A percentile compares a stretch with the other conserved stretches of the same genome.
Evolutionary conservation across 495 filamentous ascomycete species (phyloP).

Genomic region (Parathielavia hyrcaniae): DNA sequence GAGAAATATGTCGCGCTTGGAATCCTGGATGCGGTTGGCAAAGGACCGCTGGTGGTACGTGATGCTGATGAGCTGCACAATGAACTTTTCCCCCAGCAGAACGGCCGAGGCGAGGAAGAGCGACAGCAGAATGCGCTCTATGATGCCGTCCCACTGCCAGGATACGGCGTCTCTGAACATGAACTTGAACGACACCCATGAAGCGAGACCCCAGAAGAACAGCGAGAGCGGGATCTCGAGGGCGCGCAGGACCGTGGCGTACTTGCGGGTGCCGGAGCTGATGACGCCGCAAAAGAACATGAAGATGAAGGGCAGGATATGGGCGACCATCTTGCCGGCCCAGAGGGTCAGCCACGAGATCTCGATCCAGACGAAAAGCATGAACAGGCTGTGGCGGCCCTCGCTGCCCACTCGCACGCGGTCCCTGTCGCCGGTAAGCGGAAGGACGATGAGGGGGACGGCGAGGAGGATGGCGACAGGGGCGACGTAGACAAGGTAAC

Average conservation of each 20-base stretch:
- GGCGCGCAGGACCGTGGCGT: constrained; percentile 70
- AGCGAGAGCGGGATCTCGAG: constrained; percentile 81
- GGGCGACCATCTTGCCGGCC: constrained; percentile 76
- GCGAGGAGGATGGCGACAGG: constrained; percentile 72
- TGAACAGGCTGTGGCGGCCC: constrained; percentile 51
- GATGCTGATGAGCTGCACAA: constrained; percentile 90
- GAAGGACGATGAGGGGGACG: constrained; percentile 68
- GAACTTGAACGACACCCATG: constrained; percentile 72
- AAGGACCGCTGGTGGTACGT: constrained; percentile 94
- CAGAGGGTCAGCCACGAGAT: constrained; percentile 85
- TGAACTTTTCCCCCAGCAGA: constrained; percentile 69
- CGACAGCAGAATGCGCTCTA: constrained; percentile 70
- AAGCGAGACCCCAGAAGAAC: constrained; percentile 79
- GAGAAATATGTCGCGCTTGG: constrained; percentile 75
- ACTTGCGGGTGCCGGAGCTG: constrained; percentile 86
- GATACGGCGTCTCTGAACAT: constrained; percentile 39
- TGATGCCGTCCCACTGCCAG: constrained; percentile 39
- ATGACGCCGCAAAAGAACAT: constrained; percentile 85
- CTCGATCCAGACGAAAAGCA: constrained; percentile 89
- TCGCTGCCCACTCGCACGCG: constrained; percentile 40
- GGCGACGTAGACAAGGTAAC: constrained; percentile 83
- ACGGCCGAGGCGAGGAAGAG: constrained; percentile 70
- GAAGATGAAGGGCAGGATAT: constrained; percentile 72
- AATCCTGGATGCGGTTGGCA: constrained; percentile 75
- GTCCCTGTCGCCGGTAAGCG: constrained; percentile 43